Percentiles rank a stretch among this genome's conserved stretches.
These are phyloP conservation scores for Rhodotorula toruloides DNA, from an alignment of 768 basidiomycete species.

Conservation along the genomic window DNA sequence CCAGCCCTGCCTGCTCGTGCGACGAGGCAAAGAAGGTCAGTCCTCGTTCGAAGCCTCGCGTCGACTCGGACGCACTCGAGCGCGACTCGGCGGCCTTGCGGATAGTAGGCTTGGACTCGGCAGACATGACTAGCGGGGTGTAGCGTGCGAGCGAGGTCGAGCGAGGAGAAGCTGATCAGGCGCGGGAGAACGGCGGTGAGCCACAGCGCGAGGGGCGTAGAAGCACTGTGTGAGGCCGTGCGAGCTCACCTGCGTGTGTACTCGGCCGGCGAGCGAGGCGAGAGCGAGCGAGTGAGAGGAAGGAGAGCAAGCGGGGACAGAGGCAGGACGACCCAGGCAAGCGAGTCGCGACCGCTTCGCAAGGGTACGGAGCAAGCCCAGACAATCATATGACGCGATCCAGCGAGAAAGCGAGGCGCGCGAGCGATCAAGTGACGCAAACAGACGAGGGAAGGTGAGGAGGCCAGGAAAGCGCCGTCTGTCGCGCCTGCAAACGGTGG, in stretches of 20 bases:
- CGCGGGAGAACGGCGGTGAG: too few species aligned
- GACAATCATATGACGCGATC: neutral
- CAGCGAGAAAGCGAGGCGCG: too few species aligned
- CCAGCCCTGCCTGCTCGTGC: conserved; percentile 47
- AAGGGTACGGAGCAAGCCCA: neutral
- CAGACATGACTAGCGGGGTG: neutral
- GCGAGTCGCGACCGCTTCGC: neutral
- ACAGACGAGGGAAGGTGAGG: too few species aligned
- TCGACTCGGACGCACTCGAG: neutral
- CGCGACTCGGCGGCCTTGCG: neutral
- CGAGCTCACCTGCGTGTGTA: too few species aligned
- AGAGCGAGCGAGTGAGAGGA: neutral
- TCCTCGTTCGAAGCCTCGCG: accelerated
- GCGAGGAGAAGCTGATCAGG: neutral
- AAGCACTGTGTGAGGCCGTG: too few species aligned
- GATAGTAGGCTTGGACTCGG: too few species aligned
- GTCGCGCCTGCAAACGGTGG: neutral
- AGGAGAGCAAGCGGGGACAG: neutral
- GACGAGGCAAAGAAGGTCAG: too few species aligned
- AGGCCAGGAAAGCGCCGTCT: too few species aligned
- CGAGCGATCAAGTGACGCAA: too few species aligned
- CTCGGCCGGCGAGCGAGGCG: too few species aligned
- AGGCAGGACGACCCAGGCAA: neutral
- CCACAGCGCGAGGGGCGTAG: too few species aligned
- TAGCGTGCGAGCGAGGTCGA: neutral